A percentile compares a stretch with the other conserved stretches of the same genome.
phyloP scores from a whole-genome alignment of 192 early-diverging fungal genomes.

The Coemansia umbellata region DNA sequence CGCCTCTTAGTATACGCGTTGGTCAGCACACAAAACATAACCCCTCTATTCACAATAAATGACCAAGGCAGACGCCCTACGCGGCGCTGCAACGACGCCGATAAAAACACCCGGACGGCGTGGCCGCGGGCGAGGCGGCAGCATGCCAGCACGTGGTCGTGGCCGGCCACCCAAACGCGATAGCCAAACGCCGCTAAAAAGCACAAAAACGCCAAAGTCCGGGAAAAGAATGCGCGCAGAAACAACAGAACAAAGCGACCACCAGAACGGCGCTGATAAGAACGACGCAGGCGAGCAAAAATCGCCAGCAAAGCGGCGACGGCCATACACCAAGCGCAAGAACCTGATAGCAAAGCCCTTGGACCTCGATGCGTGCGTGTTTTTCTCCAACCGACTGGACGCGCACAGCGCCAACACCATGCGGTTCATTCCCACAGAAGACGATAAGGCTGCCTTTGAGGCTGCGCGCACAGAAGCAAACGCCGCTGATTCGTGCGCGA shows the following conservation, averaged over 20 bases:
- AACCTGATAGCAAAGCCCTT: neutral
- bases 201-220: neutral
- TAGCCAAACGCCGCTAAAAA: neutral
- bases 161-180: conserved; percentile 4
- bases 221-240: neutral
- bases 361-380: conserved; percentile 20
- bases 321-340: conserved; percentile 20
- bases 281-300: neutral
- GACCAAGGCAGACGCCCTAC: conserved; percentile 12
- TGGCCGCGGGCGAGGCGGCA: neutral
- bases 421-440: conserved; percentile 50
- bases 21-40: too few species aligned
- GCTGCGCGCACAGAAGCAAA: conserved; percentile 45
- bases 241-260: neutral
- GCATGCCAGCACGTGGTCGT: neutral
- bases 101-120: conserved; percentile 2
- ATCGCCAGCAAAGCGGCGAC: conserved; percentile 27
- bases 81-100: conserved; percentile 3
- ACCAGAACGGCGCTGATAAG: neutral
- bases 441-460: conserved; percentile 55
- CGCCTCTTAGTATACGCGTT: too few species aligned
- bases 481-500: conserved; percentile 14
- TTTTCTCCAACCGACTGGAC: conserved; percentile 47
- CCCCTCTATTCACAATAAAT: conserved; percentile 5
- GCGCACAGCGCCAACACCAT: conserved; percentile 54